A percentile compares a stretch with the other conserved stretches of the same genome.
These are phyloP conservation scores for Phytophthora colocasiae DNA, from an alignment of 352 stramenopile genomes.

Conservation along the genomic window DNA sequence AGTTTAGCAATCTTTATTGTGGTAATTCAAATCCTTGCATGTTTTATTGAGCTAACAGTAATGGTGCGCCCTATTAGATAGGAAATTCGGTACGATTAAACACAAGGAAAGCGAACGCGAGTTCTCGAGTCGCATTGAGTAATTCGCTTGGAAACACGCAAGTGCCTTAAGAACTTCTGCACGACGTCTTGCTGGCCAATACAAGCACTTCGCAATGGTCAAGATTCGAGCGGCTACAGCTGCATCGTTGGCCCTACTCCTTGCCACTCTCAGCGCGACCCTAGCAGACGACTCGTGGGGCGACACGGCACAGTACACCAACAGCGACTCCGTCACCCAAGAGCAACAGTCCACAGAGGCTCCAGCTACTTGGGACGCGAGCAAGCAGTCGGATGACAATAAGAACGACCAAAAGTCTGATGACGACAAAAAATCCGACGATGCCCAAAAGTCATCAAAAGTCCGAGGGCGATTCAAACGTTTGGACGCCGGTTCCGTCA, in stretches of 20 bases:
- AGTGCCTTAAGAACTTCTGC: constrained; percentile 1
- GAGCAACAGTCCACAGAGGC: constrained; percentile 21
- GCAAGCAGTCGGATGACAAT: constrained; percentile 21
- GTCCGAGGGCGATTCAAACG: constrained; percentile 3
- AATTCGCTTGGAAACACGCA: constrained; percentile 22
- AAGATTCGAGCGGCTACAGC: constrained; percentile 22
- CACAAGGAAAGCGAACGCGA: background rate
- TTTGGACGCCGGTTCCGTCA: constrained; percentile 1
- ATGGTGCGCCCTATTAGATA: too few relatives aligned
- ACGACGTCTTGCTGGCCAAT: constrained; percentile 3
- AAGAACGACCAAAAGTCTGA: constrained; percentile 12
- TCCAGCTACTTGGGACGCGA: constrained; percentile 8
- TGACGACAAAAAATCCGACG: constrained; percentile 5
- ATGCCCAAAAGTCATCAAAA: constrained; percentile 4
- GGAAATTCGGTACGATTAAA: constrained; percentile 19
- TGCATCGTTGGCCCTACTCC: constrained; percentile 18
- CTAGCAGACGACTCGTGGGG: constrained; percentile 27
- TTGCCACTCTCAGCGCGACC: constrained; percentile 20
- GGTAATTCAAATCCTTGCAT: too few relatives aligned
- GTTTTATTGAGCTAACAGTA: too few relatives aligned
- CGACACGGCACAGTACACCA: constrained; percentile 21
- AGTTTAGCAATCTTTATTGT: background rate
- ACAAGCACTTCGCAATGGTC: constrained; percentile 10
- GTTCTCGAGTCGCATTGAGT: constrained; percentile 15
- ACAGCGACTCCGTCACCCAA: constrained; percentile 13